A percentile compares a stretch with the other conserved stretches of the same genome.
phyloP scores from a whole-genome alignment of 1,139 yeast genomes.

The Saccharomyces hybrid region DNA sequence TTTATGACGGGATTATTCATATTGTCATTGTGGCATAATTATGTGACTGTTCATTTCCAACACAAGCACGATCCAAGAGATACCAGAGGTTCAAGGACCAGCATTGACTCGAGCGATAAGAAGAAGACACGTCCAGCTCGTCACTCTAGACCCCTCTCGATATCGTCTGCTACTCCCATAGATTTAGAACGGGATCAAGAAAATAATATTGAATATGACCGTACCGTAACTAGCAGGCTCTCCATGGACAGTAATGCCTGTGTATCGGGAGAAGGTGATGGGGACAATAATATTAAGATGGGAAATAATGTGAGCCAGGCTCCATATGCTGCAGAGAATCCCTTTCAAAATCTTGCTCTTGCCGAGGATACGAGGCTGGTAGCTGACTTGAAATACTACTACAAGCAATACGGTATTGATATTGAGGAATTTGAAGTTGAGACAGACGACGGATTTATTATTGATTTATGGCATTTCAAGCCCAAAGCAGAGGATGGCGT shows the following conservation, averaged over 20 bases:
- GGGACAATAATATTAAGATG: background rate
- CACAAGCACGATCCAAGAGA: conserved; percentile 26
- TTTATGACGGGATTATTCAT: conserved; percentile 23
- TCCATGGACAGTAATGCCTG: conserved; percentile 7
- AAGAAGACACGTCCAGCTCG: background rate
- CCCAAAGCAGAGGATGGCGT: conserved; percentile 40
- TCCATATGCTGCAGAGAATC: conserved; percentile 14
- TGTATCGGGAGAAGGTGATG: conserved; percentile 2
- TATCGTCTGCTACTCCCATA: conserved; percentile 16
- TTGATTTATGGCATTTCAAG: no score
- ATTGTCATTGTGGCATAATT: conserved; percentile 28
- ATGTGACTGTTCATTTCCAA: conserved; percentile 19
- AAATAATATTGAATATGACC: conserved; percentile 26
- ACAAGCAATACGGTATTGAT: no score
- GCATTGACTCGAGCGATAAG: conserved; percentile 11
- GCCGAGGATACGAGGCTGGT: conserved; percentile 26
- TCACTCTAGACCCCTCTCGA: background rate
- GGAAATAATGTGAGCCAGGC: background rate
- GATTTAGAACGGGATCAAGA: conserved; percentile 20
- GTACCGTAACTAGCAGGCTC: conserved; percentile 19
- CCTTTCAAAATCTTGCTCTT: conserved; percentile 21
- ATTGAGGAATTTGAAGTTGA: no score
- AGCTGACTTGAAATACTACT: no score
- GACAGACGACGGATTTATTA: no score
- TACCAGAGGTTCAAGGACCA: conserved; percentile 21